Percentiles rank a stretch among this genome's conserved stretches.
Conservation (phyloP, 2,329 filamentous ascomycete genomes). For the Talaromyces funiculosus region DNA sequence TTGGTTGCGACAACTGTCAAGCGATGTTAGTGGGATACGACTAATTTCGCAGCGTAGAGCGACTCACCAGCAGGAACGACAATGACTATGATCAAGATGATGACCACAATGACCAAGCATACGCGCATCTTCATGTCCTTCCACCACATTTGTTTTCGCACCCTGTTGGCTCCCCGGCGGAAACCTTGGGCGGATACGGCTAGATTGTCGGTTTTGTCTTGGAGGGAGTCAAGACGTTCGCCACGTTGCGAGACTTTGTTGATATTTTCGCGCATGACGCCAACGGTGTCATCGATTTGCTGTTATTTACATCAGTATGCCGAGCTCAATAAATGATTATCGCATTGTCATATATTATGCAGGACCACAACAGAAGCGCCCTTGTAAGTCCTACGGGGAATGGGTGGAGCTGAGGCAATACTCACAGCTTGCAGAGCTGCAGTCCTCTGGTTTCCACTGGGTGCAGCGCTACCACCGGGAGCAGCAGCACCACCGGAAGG, state of each 20-base stretch:
- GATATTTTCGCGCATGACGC: conserved; percentile 96
- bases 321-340: neutral
- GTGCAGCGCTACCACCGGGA: conserved; percentile 47
- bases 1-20: conserved; percentile 41
- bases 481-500: conserved; percentile 55
- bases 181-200: conserved; percentile 91
- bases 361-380: neutral
- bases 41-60: no score
- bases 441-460: conserved; percentile 58
- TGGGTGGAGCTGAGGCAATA: conserved; percentile 25
- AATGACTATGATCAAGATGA: conserved; percentile 87
- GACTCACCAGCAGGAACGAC: conserved; percentile 76
- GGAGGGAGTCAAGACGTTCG: conserved; percentile 76
- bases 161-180: conserved; percentile 90
- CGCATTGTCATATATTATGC: neutral
- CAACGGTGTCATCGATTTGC: conserved; percentile 97
- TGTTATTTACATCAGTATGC: conserved; percentile 34
- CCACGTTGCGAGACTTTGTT: conserved; percentile 93
- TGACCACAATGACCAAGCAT: conserved; percentile 85
- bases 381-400: neutral
- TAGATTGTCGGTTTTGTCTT: conserved; percentile 90
- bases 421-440: conserved; percentile 80
- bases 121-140: conserved; percentile 99
- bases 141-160: conserved; percentile 99
- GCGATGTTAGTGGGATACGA: neutral